A percentile compares a stretch with the other conserved stretches of the same genome.
Conservation (phyloP, 129 eudicot genomes). For the Chrysanthemum lavandulifolium region DNA sequence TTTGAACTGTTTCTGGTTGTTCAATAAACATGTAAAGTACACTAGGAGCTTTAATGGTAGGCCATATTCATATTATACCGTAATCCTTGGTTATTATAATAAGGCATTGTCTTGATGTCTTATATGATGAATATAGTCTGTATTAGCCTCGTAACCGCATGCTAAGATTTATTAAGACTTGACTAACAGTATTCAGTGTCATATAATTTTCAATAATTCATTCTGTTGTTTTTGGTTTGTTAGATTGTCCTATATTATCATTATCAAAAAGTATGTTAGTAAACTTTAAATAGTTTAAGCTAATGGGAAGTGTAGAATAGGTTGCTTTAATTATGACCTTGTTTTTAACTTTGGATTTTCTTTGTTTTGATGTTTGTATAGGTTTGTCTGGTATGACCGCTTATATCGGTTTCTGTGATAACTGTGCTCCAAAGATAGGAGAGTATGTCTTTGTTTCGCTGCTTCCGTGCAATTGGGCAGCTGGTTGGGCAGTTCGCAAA, state of each 20-base stretch:
- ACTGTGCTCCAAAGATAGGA: conserved; percentile 59
- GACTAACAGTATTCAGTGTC: not conserved
- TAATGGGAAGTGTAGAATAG: not conserved
- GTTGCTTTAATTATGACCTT: conserved; percentile 23
- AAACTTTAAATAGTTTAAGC: not conserved
- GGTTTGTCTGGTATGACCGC: conserved; percentile 81
- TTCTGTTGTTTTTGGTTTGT: too few relatives aligned
- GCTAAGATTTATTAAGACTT: not conserved
- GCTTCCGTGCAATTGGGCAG: conserved; percentile 81
- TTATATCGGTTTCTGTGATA: conserved; percentile 55
- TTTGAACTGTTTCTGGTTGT: not conserved
- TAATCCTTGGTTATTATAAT: not conserved
- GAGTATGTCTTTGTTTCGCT: conserved; percentile 59
- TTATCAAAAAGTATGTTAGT: too few relatives aligned
- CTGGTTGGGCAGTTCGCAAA: conserved; percentile 70
- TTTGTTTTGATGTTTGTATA: conserved; percentile 10
- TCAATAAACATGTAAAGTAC: not conserved
- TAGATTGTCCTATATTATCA: too few relatives aligned
- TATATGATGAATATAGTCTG: not conserved
- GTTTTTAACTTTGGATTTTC: not conserved
- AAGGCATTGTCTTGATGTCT: not conserved
- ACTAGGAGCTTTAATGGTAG: not conserved
- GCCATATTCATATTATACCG: too few relatives aligned
- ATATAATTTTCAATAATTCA: not conserved
- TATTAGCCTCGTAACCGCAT: not conserved